phyloP scores from a whole-genome alignment of 1,284 basidiomycete species.

The Trametes pubescens region DNA sequence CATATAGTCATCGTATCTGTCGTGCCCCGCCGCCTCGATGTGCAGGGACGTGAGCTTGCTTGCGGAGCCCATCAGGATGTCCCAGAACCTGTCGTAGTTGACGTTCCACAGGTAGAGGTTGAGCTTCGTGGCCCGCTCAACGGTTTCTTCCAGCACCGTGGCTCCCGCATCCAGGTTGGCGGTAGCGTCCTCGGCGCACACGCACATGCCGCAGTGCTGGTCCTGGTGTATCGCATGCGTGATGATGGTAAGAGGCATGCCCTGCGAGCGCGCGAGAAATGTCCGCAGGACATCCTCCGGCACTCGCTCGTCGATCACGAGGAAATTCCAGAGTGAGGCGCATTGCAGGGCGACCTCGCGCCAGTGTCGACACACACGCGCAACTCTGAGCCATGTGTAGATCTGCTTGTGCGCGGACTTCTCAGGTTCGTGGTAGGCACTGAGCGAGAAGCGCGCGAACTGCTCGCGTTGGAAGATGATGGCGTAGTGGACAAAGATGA shows the following conservation, averaged over 20 bases:
- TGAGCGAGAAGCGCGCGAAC: neutral
- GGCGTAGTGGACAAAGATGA: neutral
- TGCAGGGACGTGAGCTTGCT: neutral
- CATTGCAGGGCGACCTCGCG: constrained; percentile 15
- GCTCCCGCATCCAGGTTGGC: neutral
- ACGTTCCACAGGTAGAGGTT: neutral
- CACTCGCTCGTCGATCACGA: neutral
- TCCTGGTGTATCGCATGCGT: neutral
- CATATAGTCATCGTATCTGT: neutral
- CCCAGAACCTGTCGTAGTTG: neutral
- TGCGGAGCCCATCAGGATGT: too few species aligned
- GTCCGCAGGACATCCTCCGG: neutral
- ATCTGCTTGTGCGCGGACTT: constrained; percentile 11
- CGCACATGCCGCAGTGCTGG: neutral
- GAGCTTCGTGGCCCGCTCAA: neutral
- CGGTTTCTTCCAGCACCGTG: neutral
- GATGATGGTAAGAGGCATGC: neutral
- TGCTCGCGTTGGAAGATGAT: neutral
- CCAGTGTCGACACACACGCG: constrained; percentile 21
- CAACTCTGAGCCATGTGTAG: constrained; percentile 18
- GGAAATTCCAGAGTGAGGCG: neutral
- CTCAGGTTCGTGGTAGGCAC: neutral
- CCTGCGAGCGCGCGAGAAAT: neutral
- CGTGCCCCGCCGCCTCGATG: neutral
- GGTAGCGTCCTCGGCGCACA: neutral